Conservation (phyloP, 176 grass and related monocot genomes). For the Bromus sterilis region DNA sequence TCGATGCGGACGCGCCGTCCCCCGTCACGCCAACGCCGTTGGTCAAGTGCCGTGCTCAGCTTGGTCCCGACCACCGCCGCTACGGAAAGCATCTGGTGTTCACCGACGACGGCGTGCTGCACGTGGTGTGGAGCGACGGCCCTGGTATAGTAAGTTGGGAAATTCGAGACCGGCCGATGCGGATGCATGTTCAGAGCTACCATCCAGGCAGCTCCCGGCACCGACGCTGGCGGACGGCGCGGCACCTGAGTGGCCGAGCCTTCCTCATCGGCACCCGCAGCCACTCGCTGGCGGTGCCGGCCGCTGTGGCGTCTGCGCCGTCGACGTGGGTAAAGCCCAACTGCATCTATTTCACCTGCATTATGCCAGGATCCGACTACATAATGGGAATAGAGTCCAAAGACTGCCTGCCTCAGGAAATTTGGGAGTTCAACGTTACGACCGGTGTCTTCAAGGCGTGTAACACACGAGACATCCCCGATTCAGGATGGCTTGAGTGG, state of each 20-base stretch:
- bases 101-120: neutral
- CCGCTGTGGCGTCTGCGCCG: neutral
- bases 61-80: neutral
- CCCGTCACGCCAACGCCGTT: neutral
- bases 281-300: neutral
- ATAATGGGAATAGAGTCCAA: neutral
- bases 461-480: neutral
- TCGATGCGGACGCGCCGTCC: neutral
- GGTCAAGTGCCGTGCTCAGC: neutral
- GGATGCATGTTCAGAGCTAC: neutral
- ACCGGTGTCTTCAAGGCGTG: neutral
- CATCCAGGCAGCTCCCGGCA: neutral
- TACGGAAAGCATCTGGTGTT: neutral
- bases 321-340: constrained; percentile 5
- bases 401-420: neutral
- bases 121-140: constrained; percentile 14
- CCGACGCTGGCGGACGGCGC: neutral
- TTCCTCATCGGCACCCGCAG: neutral
- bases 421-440: neutral
- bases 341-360: constrained; percentile 10
- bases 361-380: neutral
- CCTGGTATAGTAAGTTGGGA: neutral
- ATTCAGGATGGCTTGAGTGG: neutral
- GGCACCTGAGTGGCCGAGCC: neutral
- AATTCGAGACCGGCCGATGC: neutral